Evolutionary conservation across 169 alveolate genomes (phyloP).

Genomic region (Amoebophrya sp.): DNA sequence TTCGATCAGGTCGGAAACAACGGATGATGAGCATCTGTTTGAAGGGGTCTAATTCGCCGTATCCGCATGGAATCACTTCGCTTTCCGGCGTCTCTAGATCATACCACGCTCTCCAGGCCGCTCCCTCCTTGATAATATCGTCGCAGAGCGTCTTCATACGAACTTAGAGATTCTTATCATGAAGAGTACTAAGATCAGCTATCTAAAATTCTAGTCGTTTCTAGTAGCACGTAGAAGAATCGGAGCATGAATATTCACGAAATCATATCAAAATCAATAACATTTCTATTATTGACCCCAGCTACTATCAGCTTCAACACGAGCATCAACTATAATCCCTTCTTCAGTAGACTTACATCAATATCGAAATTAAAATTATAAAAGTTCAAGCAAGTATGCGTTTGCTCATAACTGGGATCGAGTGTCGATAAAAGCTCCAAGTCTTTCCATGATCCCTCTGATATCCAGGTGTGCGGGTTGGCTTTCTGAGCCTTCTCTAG

Average conservation of each 20-base stretch:
- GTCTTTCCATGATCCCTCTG: conserved; percentile 87
- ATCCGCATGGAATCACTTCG: conserved; percentile 71
- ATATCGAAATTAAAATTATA: neutral
- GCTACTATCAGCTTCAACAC: neutral
- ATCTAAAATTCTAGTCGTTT: too few relatives aligned
- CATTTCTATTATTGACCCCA: neutral
- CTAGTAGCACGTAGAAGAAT: too few relatives aligned
- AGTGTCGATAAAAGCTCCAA: conserved; percentile 66
- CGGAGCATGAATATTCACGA: too few relatives aligned
- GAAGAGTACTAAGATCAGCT: too few relatives aligned
- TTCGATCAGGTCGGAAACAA: conserved; percentile 85
- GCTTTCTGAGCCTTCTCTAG: conserved; percentile 63
- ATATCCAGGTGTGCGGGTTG: conserved; percentile 78
- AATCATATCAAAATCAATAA: conserved; percentile 11
- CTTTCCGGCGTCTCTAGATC: conserved; percentile 82
- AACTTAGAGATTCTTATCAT: too few relatives aligned
- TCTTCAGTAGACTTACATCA: conserved; percentile 27
- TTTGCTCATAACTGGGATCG: conserved; percentile 54
- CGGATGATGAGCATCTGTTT: conserved; percentile 76
- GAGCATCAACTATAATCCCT: neutral
- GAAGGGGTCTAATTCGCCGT: conserved; percentile 61
- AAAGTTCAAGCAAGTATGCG: conserved; percentile 24
- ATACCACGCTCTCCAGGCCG: conserved; percentile 79
- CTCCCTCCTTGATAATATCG: neutral
- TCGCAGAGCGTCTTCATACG: conserved; percentile 14